Base-by-base conservation (phyloP, 1,284 basidiomycete genomes). In the Ustilago shanxiensis region DNA sequence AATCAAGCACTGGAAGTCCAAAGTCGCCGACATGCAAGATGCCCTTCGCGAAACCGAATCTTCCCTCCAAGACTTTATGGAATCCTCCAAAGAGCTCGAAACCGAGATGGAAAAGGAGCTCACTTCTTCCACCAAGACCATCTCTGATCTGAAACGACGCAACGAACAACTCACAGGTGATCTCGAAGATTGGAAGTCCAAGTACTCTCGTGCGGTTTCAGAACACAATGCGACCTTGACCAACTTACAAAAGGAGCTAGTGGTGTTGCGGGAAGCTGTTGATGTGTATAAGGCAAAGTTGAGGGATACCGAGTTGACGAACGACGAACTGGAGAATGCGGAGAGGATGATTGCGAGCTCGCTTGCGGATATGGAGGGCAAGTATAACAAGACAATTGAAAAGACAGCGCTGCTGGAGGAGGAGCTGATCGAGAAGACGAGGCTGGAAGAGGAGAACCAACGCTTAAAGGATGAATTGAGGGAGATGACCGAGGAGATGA, bases 391-490 rank as follows among this genome's bases (percentile, higher is more conserved):
- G 68, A 93, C 93, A 1, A 89, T 99, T 56, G 97, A 99, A 87
- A 94, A 98, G 88, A 98, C 98, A 87, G 98, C 97, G 54, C 87
- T 99, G 50, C 89, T 99, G 35, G 97, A 99, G 86, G 94, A 98
- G 80, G 97, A 99, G 85, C 88, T 99, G n/a, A 88, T 98, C 49
- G 92, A 93, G 86, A 96, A 95, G 87, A 92, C 93, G 3, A 91
- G 89, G 72, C 85, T 98, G 39, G 95, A 98, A 84, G 95, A 97
- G 86, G 93, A 97, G 83, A 91, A 90, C 58, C 97, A 99, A 87
- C 89, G 97, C 49, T 87, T 97, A 64, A 95, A 92, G 86, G 97
- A 99, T 84, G 95, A 98, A 85, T 87, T 98, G 33, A 88, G 95
- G 90, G 93, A 95, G 87, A 91, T 93, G 69, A 93, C 91, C 76